phyloP scores from a whole-genome alignment of 192 early-diverging fungal species.

The Podila epicladia region DNA sequence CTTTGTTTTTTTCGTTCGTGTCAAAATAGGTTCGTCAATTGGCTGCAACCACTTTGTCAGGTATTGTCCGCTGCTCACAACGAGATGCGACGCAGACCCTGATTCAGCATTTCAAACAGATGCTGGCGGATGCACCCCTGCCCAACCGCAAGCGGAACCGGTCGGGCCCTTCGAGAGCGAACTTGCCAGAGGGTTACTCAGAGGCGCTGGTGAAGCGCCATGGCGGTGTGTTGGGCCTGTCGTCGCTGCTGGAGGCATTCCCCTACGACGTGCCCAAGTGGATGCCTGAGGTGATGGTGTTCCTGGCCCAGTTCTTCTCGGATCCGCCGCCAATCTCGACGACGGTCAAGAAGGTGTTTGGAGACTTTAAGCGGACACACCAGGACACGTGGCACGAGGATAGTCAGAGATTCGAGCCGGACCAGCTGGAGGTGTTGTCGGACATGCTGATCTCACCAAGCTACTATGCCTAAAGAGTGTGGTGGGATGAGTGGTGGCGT shows the following conservation, averaged over 20 bases:
- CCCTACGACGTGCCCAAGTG: slow-evolving; percentile 94
- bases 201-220: slow-evolving; percentile 78
- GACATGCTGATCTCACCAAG: slow-evolving; percentile 92
- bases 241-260: slow-evolving; percentile 88
- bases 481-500: not conserved
- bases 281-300: slow-evolving; percentile 88
- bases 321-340: slow-evolving; percentile 87
- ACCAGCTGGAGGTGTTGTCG: slow-evolving; percentile 81
- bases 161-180: slow-evolving; percentile 24
- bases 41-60: slow-evolving; percentile 78
- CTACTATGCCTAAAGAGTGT: slow-evolving; percentile 74
- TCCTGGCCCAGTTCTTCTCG: slow-evolving; percentile 78
- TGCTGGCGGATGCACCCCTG: slow-evolving; percentile 50
- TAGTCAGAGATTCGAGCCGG: slow-evolving; percentile 74
- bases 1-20: not conserved
- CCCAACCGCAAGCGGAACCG: slow-evolving; percentile 56
- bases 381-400: slow-evolving; percentile 97
- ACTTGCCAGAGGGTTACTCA: slow-evolving; percentile 55
- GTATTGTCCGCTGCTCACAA: slow-evolving; percentile 81
- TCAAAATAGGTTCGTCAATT: slow-evolving; percentile 70
- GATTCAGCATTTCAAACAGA: slow-evolving; percentile 53
- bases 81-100: slow-evolving; percentile 68
- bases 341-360: slow-evolving; percentile 87
- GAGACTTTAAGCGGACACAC: slow-evolving; percentile 95
- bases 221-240: slow-evolving; percentile 90